These are phyloP conservation scores for Xylariaceae sp. DNA, from an alignment of 2,329 filamentous ascomycete species.

Conservation along the genomic window DNA sequence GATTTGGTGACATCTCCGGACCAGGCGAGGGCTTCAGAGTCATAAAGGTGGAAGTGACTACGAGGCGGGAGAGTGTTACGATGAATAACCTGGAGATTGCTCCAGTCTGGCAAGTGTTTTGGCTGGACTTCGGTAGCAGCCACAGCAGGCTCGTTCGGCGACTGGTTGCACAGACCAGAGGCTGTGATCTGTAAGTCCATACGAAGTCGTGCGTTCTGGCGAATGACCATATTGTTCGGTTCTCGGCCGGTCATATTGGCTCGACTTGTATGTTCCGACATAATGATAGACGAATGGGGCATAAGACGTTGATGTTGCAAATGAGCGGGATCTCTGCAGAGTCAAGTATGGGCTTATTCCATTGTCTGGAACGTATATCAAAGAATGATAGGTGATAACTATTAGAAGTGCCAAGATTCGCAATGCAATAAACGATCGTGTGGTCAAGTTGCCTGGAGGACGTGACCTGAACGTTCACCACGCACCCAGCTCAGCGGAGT, in stretches of 20 bases:
- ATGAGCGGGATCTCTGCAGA: too few relatives aligned
- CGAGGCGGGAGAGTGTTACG: conserved; percentile 55
- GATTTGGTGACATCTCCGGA: conserved; percentile 36
- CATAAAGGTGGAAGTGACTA: conserved; percentile 53
- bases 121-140: conserved; percentile 25
- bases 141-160: background rate
- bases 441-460: too few relatives aligned
- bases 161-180: background rate
- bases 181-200: conserved; percentile 17
- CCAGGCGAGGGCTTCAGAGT: conserved; percentile 46
- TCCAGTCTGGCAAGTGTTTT: conserved; percentile 51
- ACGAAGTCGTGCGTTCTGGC: conserved; percentile 17
- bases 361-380: too few relatives aligned
- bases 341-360: too few relatives aligned
- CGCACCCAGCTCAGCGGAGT: too few relatives aligned
- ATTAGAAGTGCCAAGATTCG: too few relatives aligned
- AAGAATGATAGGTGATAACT: too few relatives aligned
- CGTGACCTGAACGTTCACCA: too few relatives aligned
- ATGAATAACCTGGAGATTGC: conserved; percentile 56
- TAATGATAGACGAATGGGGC: background rate
- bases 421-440: too few relatives aligned
- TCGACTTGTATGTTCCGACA: background rate
- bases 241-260: background rate
- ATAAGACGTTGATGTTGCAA: too few relatives aligned
- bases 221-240: conserved; percentile 14